phyloP scores from a whole-genome alignment of 2,329 filamentous ascomycete species.

The Aspergillus chevalieri region DNA sequence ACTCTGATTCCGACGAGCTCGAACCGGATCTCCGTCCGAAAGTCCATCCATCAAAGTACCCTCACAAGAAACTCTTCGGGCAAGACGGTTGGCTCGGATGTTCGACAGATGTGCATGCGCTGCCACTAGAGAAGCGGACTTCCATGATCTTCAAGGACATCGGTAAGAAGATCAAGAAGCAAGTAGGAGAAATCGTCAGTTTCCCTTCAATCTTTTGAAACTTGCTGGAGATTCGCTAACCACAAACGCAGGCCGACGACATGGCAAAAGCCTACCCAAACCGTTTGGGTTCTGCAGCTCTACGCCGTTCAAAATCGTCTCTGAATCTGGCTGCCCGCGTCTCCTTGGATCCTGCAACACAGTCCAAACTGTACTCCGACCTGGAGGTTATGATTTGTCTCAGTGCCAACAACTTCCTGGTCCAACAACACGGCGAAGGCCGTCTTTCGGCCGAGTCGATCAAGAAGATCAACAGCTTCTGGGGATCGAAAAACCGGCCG shows the following conservation, averaged over 20 bases:
- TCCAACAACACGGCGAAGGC: conserved; percentile 35
- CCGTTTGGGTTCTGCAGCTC: conserved; percentile 4
- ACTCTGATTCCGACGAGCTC: background rate
- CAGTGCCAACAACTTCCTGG: conserved; percentile 40
- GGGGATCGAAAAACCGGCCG: conserved; percentile 43
- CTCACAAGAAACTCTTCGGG: conserved; percentile 40
- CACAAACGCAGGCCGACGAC: conserved; percentile 17
- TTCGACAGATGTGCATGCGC: conserved; percentile 26
- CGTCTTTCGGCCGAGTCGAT: conserved; percentile 37
- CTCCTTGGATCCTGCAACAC: conserved; percentile 34
- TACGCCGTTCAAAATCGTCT: conserved; percentile 10
- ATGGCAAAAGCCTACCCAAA: conserved; percentile 16
- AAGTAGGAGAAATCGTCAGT: conserved; percentile 32
- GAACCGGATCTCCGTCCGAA: conserved; percentile 4
- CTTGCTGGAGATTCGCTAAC: conserved; percentile 1
- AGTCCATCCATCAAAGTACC: conserved; percentile 1
- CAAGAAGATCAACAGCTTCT: conserved; percentile 31
- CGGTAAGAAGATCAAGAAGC: conserved; percentile 35
- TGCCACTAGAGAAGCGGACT: conserved; percentile 20
- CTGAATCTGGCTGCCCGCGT: conserved; percentile 27
- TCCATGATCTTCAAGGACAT: conserved; percentile 28
- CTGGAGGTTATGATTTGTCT: conserved; percentile 42
- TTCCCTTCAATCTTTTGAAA: background rate
- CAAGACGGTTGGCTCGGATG: conserved; percentile 35
- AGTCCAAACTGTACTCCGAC: conserved; percentile 41